Base-by-base conservation (phyloP, 768 basidiomycete species). In the Asterophora lycoperdoides region DNA sequence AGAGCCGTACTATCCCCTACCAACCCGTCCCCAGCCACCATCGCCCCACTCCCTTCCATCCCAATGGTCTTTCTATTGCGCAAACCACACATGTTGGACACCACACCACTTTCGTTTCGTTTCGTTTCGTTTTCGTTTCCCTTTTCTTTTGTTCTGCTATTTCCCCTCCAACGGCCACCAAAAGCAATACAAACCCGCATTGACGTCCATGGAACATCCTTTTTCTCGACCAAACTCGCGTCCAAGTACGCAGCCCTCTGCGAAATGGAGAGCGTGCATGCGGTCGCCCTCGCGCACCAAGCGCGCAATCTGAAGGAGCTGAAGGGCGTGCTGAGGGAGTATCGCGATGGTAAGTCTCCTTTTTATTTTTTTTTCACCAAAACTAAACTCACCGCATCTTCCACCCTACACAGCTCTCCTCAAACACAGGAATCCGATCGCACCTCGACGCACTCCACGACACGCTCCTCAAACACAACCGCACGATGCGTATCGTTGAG, bases 201-300 rank as follows among this genome's bases (percentile, higher is more conserved):
- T 97, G 10, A 60, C 78, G 0, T 77, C 92, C 42, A 93, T 97
- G 53, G 93, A 94, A 86, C 85, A 1, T 79, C 89, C 0, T 80
- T 99, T 4, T 69, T 95, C 8, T 79, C 84, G 4, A 82, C 92
- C 62, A 98, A 97, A 65, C 78, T 93, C 9, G 91, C 93, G 0
- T 72, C 82, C 19, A 90, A 91, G 61, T 95, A 95, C 60, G 87
- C 89, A 0, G 88, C 92, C 46, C 67, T 87, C 19, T 77, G 88
- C 19, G 94, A 97, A 46, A 87, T 97, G 13, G 92, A 97, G 62
- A 91, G 90, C 45, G 96, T 99, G 92, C 86, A 92, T 33, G 91
- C 89, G 7, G 84, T 96, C 46, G 96, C 95, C 1, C 81, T 83
- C 10, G 96, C 95, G 15, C 89, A 97, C 60, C 87, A 93, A 67